Conservation (phyloP, 2,329 filamentous ascomycete species). For the Rachicladosporium sp. region DNA sequence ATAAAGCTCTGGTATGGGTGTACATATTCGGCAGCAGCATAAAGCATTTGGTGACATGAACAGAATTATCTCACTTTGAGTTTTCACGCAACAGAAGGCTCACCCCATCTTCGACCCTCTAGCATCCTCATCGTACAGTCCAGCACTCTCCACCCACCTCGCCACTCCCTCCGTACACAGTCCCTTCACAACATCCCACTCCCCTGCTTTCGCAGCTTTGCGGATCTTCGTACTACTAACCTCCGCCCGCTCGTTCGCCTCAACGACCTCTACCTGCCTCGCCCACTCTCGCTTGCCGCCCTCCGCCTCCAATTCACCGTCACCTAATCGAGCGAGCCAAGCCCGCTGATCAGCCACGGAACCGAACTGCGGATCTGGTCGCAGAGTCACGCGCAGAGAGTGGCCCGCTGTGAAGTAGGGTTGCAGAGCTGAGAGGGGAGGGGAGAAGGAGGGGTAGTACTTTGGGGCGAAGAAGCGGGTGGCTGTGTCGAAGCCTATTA, state of each 20-base stretch:
- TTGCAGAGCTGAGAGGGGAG: conserved; percentile 42
- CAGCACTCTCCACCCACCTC: conserved; percentile 44
- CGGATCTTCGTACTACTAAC: conserved; percentile 52
- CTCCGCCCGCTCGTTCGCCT: conserved; percentile 35
- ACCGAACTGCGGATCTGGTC: conserved; percentile 51
- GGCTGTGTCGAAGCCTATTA: conserved; percentile 66
- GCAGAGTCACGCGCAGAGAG: conserved; percentile 50
- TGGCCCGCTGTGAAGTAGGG: conserved; percentile 51
- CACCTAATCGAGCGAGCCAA: conserved; percentile 41
- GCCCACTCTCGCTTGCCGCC: conserved; percentile 50
- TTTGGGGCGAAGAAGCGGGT: conserved; percentile 60
- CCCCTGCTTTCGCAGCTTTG: conserved; percentile 37
- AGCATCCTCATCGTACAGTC: conserved; percentile 38
- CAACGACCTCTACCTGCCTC: conserved; percentile 46
- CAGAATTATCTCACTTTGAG: too few species aligned
- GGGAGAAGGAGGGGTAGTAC: conserved; percentile 51
- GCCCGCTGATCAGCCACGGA: conserved; percentile 39
- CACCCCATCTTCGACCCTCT: conserved; percentile 18
- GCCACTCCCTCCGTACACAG: conserved; percentile 48
- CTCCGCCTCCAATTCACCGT: conserved; percentile 35
- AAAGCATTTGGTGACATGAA: too few species aligned
- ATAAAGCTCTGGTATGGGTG: too few species aligned
- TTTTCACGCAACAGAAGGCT: too few species aligned
- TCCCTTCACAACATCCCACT: conserved; percentile 36
- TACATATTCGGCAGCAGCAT: too few species aligned